Conservation (phyloP, 495 filamentous ascomycete genomes). For the Talaromyces adpressus region DNA sequence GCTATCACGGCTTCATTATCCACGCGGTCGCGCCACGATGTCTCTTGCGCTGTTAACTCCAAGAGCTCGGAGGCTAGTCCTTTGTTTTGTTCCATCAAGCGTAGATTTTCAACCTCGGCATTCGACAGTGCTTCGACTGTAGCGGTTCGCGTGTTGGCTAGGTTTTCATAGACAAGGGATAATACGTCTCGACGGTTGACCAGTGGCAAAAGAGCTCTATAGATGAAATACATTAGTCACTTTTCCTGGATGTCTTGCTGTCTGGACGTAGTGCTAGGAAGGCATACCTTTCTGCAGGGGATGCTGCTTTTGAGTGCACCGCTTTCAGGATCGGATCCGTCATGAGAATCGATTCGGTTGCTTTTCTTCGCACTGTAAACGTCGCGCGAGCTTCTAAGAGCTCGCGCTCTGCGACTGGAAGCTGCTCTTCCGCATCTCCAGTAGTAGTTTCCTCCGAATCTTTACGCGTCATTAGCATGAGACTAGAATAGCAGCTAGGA, state of each 20-base stretch:
- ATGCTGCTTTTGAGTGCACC: conserved; percentile 61
- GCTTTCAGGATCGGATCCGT: conserved; percentile 71
- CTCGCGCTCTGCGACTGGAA: conserved; percentile 51
- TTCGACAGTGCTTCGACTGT: conserved; percentile 41
- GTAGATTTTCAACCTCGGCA: conserved; percentile 49
- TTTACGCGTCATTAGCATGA: not conserved
- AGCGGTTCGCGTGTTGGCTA: conserved; percentile 43
- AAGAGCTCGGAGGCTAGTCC: conserved; percentile 54
- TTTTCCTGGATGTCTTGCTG: not conserved
- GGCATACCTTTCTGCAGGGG: conserved; percentile 58
- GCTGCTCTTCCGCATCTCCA: conserved; percentile 42
- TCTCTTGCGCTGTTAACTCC: conserved; percentile 50
- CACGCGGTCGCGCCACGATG: conserved; percentile 43
- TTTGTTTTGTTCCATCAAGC: conserved; percentile 50
- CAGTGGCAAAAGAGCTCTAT: conserved; percentile 57
- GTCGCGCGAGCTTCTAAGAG: conserved; percentile 61
- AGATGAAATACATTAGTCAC: not conserved
- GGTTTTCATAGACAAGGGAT: conserved; percentile 50
- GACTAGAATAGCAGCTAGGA: not conserved
- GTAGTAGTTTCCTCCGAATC: conserved; percentile 19
- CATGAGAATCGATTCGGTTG: conserved; percentile 58
- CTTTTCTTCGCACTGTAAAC: conserved; percentile 58
- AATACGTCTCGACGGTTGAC: conserved; percentile 61
- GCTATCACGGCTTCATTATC: conserved; percentile 41
- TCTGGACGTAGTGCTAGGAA: not conserved